phyloP scores from a whole-genome alignment of 768 basidiomycete genomes.

The Leucogyrophana mollusca region DNA sequence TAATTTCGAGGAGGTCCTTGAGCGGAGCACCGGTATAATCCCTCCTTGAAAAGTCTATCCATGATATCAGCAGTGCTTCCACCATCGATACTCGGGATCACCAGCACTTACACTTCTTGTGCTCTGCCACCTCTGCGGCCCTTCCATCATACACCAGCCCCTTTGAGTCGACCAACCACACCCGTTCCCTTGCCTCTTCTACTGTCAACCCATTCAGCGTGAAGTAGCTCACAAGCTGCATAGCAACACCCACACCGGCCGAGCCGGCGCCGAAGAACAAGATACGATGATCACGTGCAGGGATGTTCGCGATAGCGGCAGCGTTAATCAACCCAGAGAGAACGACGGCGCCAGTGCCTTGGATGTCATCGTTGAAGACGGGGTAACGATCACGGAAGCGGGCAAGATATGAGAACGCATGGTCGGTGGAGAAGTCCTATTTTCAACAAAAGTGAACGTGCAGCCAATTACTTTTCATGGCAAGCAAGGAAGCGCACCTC shows the following conservation, averaged over 20 bases:
- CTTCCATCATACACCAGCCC: slow-evolving; percentile 80
- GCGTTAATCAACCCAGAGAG: slow-evolving; percentile 90
- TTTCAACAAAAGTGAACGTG: background rate
- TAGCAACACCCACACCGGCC: slow-evolving; percentile 90
- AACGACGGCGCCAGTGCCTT: slow-evolving; percentile 89
- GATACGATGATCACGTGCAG: slow-evolving; percentile 75
- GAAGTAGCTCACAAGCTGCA: slow-evolving; percentile 88
- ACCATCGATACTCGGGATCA: background rate
- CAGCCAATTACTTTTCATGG: too few relatives aligned
- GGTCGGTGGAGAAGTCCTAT: slow-evolving; percentile 89
- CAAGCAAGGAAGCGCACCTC: slow-evolving; percentile 43
- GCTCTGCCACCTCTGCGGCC: slow-evolving; percentile 63
- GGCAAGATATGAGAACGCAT: slow-evolving; percentile 84
- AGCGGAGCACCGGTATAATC: slow-evolving; percentile 80
- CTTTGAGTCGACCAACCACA: slow-evolving; percentile 86
- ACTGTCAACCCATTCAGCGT: slow-evolving; percentile 72
- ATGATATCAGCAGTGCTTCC: slow-evolving; percentile 6
- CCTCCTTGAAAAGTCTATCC: slow-evolving; percentile 72
- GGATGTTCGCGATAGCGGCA: slow-evolving; percentile 65
- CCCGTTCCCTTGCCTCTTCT: slow-evolving; percentile 72
- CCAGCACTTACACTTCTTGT: slow-evolving; percentile 70
- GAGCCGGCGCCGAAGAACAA: slow-evolving; percentile 93
- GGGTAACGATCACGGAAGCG: slow-evolving; percentile 74
- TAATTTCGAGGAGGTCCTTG: slow-evolving; percentile 71
- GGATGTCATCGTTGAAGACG: slow-evolving; percentile 90